phyloP scores from a whole-genome alignment of 139 green algal species.

The Trebouxia sp. region DNA sequence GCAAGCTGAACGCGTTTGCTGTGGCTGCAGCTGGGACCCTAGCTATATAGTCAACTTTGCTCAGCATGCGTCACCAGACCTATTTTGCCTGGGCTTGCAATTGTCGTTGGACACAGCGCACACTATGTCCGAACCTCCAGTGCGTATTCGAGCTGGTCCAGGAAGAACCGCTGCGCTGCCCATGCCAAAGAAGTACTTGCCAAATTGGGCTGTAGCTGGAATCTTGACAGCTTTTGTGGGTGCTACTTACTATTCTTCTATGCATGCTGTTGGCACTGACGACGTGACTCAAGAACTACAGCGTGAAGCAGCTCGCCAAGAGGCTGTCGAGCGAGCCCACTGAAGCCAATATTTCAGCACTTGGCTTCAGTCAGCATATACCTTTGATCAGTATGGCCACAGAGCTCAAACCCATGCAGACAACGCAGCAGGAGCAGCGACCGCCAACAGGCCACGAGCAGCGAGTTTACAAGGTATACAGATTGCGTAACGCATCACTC shows the following conservation, averaged over 20 bases:
- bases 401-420: no score
- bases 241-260: conserved; percentile 55
- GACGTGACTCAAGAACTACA: conserved; percentile 58
- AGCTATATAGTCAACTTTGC: neutral
- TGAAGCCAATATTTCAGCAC: neutral
- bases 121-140: neutral
- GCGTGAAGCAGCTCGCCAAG: conserved; percentile 37
- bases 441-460: conserved; percentile 39
- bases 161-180: neutral
- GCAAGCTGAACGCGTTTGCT: neutral
- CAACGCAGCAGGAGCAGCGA: conserved; percentile 13
- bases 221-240: conserved; percentile 45
- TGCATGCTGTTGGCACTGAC: conserved; percentile 44
- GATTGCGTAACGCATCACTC: no score
- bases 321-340: conserved; percentile 14
- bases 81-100: neutral
- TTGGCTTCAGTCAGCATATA: neutral
- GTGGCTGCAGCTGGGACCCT: conserved; percentile 15
- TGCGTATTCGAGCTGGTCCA: neutral
- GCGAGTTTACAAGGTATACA: conserved; percentile 16
- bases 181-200: conserved; percentile 27
- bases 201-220: conserved; percentile 50
- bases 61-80: no score
- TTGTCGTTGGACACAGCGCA: no score
- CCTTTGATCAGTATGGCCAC: neutral